Percentiles rank a stretch among this genome's conserved stretches.
These are phyloP conservation scores for Volvariella volvacea DNA, from an alignment of 1,284 basidiomycete species.

Conservation along the genomic window DNA sequence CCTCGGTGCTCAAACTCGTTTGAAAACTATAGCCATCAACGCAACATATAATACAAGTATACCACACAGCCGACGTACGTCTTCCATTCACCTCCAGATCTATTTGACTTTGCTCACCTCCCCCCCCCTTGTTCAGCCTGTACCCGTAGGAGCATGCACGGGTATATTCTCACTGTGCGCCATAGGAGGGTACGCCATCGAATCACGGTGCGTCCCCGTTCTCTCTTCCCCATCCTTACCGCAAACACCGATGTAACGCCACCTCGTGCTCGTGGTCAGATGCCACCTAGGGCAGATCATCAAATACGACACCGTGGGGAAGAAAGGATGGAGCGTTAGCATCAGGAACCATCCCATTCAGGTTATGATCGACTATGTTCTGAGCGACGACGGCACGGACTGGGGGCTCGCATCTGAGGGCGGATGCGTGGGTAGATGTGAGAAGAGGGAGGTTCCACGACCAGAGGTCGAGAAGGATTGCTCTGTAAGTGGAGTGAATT, in stretches of 20 bases:
- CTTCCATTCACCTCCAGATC: neutral
- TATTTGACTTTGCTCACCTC: neutral
- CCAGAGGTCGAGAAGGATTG: conserved; percentile 48
- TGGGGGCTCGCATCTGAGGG: conserved; percentile 67
- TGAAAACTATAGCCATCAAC: conserved; percentile 45
- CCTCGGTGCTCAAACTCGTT: conserved; percentile 2
- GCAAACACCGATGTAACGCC: conserved; percentile 5
- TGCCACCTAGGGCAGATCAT: conserved; percentile 83
- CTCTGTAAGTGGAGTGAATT: conserved; percentile 59
- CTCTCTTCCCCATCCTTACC: conserved; percentile 8
- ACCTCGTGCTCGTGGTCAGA: conserved; percentile 17
- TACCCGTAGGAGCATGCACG: conserved; percentile 56
- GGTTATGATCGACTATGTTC: conserved; percentile 66
- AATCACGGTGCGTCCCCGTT: conserved; percentile 34
- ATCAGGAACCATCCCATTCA: conserved; percentile 76
- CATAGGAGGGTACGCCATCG: conserved; percentile 56
- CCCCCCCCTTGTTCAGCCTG: conserved; percentile 30
- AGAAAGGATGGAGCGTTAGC: conserved; percentile 77
- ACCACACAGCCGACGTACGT: conserved; percentile 59
- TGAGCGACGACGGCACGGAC: conserved; percentile 70
- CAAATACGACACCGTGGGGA: conserved; percentile 82
- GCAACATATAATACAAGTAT: conserved; percentile 58
- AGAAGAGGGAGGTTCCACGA: conserved; percentile 58
- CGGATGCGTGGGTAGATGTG: no score
- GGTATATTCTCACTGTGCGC: conserved; percentile 52